Evolutionary conservation across 352 stramenopile genomes (phyloP).

Genomic region (Phytopythium oedochilum): DNA sequence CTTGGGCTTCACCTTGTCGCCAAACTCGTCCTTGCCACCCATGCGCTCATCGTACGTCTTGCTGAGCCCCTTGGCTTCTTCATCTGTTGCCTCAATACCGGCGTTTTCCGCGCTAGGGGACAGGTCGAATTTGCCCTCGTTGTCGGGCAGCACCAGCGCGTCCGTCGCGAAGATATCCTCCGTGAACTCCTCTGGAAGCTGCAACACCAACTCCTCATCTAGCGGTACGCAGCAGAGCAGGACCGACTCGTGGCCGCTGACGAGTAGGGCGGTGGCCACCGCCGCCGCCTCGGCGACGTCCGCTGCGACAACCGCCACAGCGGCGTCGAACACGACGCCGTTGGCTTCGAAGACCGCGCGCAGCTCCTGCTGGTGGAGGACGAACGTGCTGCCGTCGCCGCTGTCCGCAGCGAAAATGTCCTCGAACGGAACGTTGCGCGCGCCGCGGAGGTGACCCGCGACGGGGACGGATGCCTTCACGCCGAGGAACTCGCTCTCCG

Average conservation of each 20-base stretch:
- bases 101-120: slow-evolving; percentile 18
- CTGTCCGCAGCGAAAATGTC: slow-evolving; percentile 35
- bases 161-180: slow-evolving; percentile 38
- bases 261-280: slow-evolving; percentile 49
- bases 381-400: slow-evolving; percentile 11
- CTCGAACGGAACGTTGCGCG: slow-evolving; percentile 46
- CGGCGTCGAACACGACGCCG: slow-evolving; percentile 28
- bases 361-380: slow-evolving; percentile 36
- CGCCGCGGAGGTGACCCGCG: slow-evolving; percentile 48
- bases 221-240: slow-evolving; percentile 36
- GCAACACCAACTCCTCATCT: slow-evolving; percentile 29
- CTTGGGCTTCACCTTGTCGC: slow-evolving; percentile 2
- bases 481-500: slow-evolving; percentile 44
- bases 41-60: slow-evolving; percentile 44
- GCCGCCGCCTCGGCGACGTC: slow-evolving; percentile 45
- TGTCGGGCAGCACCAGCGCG: slow-evolving; percentile 36
- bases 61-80: slow-evolving; percentile 19
- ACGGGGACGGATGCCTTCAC: slow-evolving; percentile 28
- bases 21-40: slow-evolving; percentile 23
- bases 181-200: slow-evolving; percentile 29
- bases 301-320: slow-evolving; percentile 42
- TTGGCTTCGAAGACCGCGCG: slow-evolving; percentile 32
- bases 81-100: slow-evolving; percentile 6
- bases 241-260: slow-evolving; percentile 30
- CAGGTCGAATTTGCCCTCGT: slow-evolving; percentile 54